Evolutionary conservation across 2,329 filamentous ascomycete genomes (phyloP), one percentile per base, ranked within the genome.

Genomic region (Monosporascus ibericus): DNA sequence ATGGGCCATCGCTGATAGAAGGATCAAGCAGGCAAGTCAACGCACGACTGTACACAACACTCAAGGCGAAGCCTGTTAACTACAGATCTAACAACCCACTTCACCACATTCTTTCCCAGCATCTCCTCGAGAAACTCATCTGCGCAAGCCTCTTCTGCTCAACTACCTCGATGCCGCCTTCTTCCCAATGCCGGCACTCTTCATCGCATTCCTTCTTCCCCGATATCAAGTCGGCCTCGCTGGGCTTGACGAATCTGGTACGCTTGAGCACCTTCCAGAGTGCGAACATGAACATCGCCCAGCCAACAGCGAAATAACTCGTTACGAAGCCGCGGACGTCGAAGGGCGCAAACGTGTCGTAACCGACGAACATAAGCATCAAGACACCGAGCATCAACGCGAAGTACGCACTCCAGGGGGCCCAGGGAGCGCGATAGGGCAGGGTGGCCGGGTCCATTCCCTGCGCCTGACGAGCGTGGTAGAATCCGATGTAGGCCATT

Each of bases 201-300:
- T 81, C 80, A 50, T 86, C 85, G 55, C 87, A 81, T 66, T 87
- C 85, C 6, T 79, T 79, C 53, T 88, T 71, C 53, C 85, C 84
- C 37, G 79, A 79, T 30, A 77, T 62, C 44, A 89, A 66, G 65
- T 90, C 85, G 0, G 83, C 77, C 49, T 87, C 79, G 20, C 76
- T 69, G 1, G 81, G 73, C 47, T 71, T 73, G 49, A 78, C 68
- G 54, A 79, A 74, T 57, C 77, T 82, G 0, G 85, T 87, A 62
- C 74, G 76, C 66, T 85, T 81, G 58, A 80, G 52, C 2, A 87
- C 8, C 69, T 90, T 91, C 81, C 85, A 90, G 5, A 75, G 77
- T 3, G 86, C 27, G 62, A 81, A 91, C 9, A 90, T 70, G 5
- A 74, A 47, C 38, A 76, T 60, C 49, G 77, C 78, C 59, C 80